Percentiles rank a stretch among this genome's conserved stretches.
phyloP scores from a whole-genome alignment of 148 eudicot species.

The Rhododendron ovatum region DNA sequence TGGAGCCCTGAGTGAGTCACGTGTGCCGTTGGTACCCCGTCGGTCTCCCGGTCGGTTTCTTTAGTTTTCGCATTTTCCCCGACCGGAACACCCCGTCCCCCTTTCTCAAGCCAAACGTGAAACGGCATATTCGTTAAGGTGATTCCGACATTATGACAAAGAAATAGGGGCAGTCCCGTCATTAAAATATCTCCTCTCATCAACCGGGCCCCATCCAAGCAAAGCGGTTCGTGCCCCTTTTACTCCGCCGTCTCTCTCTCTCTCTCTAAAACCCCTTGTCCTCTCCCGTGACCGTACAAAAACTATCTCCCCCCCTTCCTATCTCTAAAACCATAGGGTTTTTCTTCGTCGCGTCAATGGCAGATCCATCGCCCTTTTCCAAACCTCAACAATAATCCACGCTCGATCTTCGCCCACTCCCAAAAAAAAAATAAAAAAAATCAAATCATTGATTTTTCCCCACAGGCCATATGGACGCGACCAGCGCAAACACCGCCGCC shows the following conservation, averaged over 20 bases:
- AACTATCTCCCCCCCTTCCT: neutral
- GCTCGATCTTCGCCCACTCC: neutral
- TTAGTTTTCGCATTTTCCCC: no score
- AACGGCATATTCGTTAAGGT: neutral
- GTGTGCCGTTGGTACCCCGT: no score
- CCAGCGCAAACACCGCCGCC: neutral
- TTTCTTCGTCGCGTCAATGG: neutral
- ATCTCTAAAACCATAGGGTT: neutral
- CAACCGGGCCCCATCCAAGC: neutral
- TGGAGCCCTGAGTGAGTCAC: no score
- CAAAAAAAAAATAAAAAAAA: neutral
- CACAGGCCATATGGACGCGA: constrained; percentile 5
- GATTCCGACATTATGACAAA: neutral
- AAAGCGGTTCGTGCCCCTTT: constrained; percentile 3
- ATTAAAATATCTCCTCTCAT: neutral
- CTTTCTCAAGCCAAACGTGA: no score
- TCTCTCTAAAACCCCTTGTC: neutral
- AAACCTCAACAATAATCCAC: neutral
- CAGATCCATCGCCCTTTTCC: neutral
- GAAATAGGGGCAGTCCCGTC: neutral
- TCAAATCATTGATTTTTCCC: neutral
- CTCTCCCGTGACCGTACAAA: neutral
- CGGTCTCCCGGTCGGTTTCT: no score
- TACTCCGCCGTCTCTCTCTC: neutral
- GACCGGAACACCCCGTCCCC: no score